Evolutionary conservation across 2,329 filamentous ascomycete genomes (phyloP), one percentile per base, ranked within the genome.

Genomic region (Cercospora janseana): DNA sequence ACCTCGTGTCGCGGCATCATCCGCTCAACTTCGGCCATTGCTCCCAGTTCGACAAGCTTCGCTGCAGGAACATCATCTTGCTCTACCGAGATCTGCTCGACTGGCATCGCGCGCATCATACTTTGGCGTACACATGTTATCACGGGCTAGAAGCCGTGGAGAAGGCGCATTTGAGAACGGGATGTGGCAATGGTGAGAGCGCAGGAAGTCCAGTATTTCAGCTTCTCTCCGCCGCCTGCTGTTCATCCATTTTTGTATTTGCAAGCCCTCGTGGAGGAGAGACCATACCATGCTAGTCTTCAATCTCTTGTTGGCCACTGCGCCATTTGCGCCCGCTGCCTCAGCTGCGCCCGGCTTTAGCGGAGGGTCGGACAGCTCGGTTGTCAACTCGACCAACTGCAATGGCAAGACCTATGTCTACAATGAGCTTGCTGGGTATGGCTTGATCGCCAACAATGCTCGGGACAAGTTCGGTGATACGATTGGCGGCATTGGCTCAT

Each of bases 381-480:
- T 47, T 23, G 71, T 77, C 37, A 77, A 74, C 52, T 67, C 72
- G 44, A 77, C 79, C 5, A 77, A 69, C 10, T 86, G 83, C 66
- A 81, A 79, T 57, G 79, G 79, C 42, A 75, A 81, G 54, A 73
- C 49, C 1, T 88, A 85, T 61, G 74, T 78, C n/a, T 88, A 88
- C 64, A 71, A 83, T 45, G 74, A 78, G 50, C 77, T 89, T 7
- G 82, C 80, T 4, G 85, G 85, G 7, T 88, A 82, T 62, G 85
- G 85, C 4, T 77, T 74, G 48, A 68, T 88, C 3, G 69, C 78
- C 0, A 74, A 74, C 24, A 75, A 82, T 60, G 75, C 77, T 2
- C 71, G 75, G 24, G 86, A 88, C 69, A 82, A 83, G 63, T 83
- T 78, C 58, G 83, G 83, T 23, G 85, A 88, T 63, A 88, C 83